A percentile compares a stretch with the other conserved stretches of the same genome.
Evolutionary conservation across 768 basidiomycete genomes (phyloP).

Genomic region (Nidula microcarpa): DNA sequence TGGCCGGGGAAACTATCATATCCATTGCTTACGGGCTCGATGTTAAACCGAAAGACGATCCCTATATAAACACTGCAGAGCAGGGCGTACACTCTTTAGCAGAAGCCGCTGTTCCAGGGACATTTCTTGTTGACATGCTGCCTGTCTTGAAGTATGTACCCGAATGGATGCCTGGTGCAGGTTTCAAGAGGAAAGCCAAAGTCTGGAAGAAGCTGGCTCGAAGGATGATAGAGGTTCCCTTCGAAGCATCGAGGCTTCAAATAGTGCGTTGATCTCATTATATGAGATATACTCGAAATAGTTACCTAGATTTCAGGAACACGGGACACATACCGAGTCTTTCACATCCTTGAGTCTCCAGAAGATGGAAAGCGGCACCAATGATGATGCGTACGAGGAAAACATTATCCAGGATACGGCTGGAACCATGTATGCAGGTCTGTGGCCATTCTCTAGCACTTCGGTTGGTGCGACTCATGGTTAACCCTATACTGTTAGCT

Average conservation of each 20-base stretch:
- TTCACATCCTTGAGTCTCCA: constrained; percentile 13
- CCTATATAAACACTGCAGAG: constrained; percentile 13
- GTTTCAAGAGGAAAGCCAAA: constrained; percentile 26
- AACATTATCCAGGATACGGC: constrained; percentile 15
- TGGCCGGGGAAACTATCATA: constrained; percentile 16
- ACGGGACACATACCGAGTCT: constrained; percentile 15
- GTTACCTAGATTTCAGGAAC: constrained; percentile 4
- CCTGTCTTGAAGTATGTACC: constrained; percentile 20
- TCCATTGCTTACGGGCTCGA: constrained; percentile 22
- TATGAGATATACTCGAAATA: no score
- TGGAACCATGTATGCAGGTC: constrained; percentile 16
- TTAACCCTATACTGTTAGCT: constrained; percentile 2
- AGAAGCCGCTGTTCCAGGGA: constrained; percentile 8
- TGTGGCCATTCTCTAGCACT: constrained; percentile 6
- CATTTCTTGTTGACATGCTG: constrained; percentile 14
- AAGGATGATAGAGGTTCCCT: constrained; percentile 1
- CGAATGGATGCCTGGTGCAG: constrained; percentile 24
- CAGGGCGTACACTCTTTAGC: constrained; percentile 8
- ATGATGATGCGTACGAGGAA: constrained; percentile 12
- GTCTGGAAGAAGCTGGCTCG: constrained; percentile 7
- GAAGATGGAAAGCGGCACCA: constrained; percentile 7
- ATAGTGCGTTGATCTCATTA: neutral
- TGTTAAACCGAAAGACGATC: constrained; percentile 16
- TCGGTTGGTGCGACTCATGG: no score
- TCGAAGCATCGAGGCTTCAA: neutral